phyloP scores from a whole-genome alignment of 345 rosid genomes.

The rapeseed (Brassica napus) region DNA sequence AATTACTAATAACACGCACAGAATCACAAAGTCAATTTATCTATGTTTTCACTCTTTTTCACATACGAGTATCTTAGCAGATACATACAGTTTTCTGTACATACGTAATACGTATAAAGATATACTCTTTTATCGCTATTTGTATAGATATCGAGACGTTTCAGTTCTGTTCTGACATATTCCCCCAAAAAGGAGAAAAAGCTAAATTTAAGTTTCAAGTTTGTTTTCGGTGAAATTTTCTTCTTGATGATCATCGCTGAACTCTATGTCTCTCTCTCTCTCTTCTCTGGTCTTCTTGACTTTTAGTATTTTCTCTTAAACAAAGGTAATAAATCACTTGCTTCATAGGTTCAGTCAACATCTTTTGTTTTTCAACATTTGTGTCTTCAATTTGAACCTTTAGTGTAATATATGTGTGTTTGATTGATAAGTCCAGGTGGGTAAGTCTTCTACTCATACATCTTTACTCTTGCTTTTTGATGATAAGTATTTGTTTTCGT shows the following conservation, averaged over 20 bases:
- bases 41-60: neutral
- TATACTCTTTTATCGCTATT: neutral
- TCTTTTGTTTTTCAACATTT: no score
- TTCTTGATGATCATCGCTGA: conserved; percentile 1
- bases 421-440: no score
- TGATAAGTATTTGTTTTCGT: neutral
- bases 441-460: no score
- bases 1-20: neutral
- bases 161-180: conserved; percentile 27
- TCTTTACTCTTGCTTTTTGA: no score
- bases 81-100: neutral
- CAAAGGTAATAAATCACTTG: conserved; percentile 13
- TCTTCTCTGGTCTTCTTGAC: conserved; percentile 1
- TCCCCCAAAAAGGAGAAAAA: neutral
- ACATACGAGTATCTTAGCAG: neutral
- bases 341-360: neutral
- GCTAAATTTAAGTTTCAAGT: neutral
- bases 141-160: neutral
- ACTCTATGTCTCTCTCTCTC: conserved; percentile 6
- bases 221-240: neutral
- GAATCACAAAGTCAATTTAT: neutral
- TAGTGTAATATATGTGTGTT: conserved; percentile 17
- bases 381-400: no score
- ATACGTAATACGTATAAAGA: no score
- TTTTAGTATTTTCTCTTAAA: neutral